A percentile compares a stretch with the other conserved stretches of the same genome.
Evolutionary conservation across 139 green algal species (phyloP).

Genomic region (Picochlorum costavermella): DNA sequence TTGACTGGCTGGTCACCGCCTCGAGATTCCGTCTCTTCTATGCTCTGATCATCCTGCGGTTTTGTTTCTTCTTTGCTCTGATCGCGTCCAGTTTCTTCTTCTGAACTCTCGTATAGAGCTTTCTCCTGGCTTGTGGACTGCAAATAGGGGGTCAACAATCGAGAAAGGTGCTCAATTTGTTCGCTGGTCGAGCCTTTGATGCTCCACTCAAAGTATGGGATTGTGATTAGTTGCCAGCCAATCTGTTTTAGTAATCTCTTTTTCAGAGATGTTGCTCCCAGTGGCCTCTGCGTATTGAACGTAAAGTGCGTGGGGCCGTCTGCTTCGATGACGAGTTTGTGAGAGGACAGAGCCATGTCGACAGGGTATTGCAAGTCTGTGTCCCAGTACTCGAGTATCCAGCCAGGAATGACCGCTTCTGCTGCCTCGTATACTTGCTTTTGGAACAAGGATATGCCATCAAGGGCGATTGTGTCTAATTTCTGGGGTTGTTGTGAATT

Average conservation of each 20-base stretch:
- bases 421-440: slow-evolving; percentile 2
- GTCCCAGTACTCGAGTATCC: slow-evolving; percentile 7
- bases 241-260: slow-evolving; percentile 1
- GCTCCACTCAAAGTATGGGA: slow-evolving; percentile 15
- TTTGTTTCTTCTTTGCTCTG: no score
- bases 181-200: background rate
- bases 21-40: no score
- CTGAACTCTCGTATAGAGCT: no score
- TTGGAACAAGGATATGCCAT: slow-evolving; percentile 4
- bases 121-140: no score
- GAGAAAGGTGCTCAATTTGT: no score
- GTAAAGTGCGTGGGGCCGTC: slow-evolving; percentile 17
- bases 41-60: no score
- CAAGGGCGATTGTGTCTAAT: background rate
- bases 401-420: background rate
- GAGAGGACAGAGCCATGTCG: slow-evolving; percentile 4
- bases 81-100: no score
- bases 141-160: no score
- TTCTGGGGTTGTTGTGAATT: background rate
- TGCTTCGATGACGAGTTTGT: slow-evolving; percentile 11
- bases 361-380: slow-evolving; percentile 2
- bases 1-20: background rate
- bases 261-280: slow-evolving; percentile 13
- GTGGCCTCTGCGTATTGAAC: background rate
- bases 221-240: slow-evolving; percentile 9